Percentiles rank a stretch among this genome's conserved stretches.
Conservation (phyloP, 441 rosid genomes). For the Pelargonium australe region DNA sequence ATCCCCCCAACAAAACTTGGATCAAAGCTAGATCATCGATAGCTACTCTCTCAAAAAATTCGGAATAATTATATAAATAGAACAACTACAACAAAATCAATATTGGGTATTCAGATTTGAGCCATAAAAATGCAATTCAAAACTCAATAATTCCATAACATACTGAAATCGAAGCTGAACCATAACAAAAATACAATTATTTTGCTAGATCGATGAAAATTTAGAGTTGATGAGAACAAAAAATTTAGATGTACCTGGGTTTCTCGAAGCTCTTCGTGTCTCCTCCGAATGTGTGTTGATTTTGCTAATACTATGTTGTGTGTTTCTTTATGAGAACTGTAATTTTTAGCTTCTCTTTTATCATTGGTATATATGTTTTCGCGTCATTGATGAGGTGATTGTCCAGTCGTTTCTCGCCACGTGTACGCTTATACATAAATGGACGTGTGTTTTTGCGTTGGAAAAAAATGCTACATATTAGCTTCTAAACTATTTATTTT, state of each 20-base stretch:
- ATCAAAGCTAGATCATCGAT: background rate
- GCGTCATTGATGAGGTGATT: background rate
- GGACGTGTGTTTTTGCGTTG: background rate
- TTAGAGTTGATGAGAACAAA: background rate
- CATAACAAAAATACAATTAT: background rate
- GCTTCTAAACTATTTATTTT: too few species aligned
- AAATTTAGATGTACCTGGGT: background rate
- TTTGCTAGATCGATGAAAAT: background rate
- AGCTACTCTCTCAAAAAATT: background rate
- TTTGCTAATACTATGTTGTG: background rate
- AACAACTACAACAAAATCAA: background rate
- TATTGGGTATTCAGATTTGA: too few species aligned
- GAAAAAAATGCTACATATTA: too few species aligned
- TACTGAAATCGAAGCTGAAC: background rate
- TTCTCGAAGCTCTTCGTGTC: conserved; percentile 3
- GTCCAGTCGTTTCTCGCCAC: background rate
- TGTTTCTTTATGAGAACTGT: background rate
- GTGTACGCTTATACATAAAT: background rate
- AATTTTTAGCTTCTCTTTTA: background rate
- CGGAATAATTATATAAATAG: background rate
- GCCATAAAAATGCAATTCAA: background rate
- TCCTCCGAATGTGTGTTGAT: background rate
- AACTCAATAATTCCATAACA: background rate
- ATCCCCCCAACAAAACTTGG: background rate
- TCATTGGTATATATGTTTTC: background rate